A percentile compares a stretch with the other conserved stretches of the same genome.
These are phyloP conservation scores for Tieghemostelium lacteum DNA, from an alignment of 78 protist genomes.

Conservation along the genomic window DNA sequence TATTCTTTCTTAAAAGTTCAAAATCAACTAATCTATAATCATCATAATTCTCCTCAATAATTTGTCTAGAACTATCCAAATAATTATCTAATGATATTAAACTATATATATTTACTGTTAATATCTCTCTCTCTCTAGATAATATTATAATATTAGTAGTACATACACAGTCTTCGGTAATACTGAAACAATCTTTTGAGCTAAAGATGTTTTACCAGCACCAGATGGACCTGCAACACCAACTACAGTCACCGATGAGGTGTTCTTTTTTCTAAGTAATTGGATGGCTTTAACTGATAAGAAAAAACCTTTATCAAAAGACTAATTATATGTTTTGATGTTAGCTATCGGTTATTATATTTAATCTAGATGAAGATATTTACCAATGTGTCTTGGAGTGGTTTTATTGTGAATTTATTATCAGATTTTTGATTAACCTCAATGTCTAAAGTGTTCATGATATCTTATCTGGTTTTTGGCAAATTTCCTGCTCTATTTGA, in stretches of 20 bases:
- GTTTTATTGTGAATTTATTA: conserved; percentile 31
- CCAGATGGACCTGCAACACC: conserved; percentile 87
- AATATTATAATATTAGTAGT: neutral
- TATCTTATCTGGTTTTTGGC: too few relatives aligned
- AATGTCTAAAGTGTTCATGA: conserved; percentile 54
- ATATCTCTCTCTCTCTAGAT: neutral
- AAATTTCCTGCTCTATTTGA: too few relatives aligned
- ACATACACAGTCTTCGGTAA: conserved; percentile 69
- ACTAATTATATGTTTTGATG: neutral
- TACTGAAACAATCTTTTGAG: conserved; percentile 66
- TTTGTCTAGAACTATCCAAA: conserved; percentile 78
- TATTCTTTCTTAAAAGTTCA: conserved; percentile 76
- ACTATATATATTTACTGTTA: neutral
- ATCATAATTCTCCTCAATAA: conserved; percentile 85
- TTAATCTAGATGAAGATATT: neutral
- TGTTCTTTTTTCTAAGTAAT: conserved; percentile 51
- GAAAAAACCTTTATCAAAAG: conserved; percentile 82
- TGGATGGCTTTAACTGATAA: conserved; percentile 70
- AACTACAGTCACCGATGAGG: conserved; percentile 35
- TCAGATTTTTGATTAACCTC: conserved; percentile 35
- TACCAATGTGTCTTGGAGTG: conserved; percentile 55
- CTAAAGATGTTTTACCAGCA: conserved; percentile 75
- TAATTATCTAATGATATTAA: conserved; percentile 85
- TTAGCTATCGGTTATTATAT: neutral
- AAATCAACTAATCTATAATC: conserved; percentile 82